These are phyloP conservation scores for Penicillium cosmopolitanum DNA, from an alignment of 495 filamentous ascomycete species.

Conservation along the genomic window DNA sequence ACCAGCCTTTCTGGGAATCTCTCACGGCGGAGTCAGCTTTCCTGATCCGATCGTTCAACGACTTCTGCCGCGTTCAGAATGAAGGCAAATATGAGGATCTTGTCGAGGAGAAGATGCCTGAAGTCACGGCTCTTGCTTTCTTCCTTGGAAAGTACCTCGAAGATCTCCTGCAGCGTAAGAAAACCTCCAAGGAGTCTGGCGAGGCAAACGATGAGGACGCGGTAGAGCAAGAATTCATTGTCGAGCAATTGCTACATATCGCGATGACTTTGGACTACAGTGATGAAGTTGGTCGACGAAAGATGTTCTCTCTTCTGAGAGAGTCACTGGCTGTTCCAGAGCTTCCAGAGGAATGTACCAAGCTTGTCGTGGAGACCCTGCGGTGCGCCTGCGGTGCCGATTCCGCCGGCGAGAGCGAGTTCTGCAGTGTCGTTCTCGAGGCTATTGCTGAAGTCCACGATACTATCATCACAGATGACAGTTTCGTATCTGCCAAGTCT, in stretches of 20 bases:
- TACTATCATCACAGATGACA: slow-evolving; percentile 78
- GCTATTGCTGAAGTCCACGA: slow-evolving; percentile 96
- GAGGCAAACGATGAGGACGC: slow-evolving; percentile 78
- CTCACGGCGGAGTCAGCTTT: slow-evolving; percentile 86
- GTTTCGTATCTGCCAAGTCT: slow-evolving; percentile 88
- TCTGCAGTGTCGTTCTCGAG: slow-evolving; percentile 90
- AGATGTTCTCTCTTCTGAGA: slow-evolving; percentile 89
- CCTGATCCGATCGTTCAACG: slow-evolving; percentile 87
- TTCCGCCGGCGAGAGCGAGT: slow-evolving; percentile 82
- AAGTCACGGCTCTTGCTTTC: slow-evolving; percentile 86
- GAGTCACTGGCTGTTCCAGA: slow-evolving; percentile 84
- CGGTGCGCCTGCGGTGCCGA: slow-evolving; percentile 79
- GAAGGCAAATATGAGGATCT: slow-evolving; percentile 71
- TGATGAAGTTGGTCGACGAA: slow-evolving; percentile 90
- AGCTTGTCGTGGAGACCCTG: slow-evolving; percentile 81
- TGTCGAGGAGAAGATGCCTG: slow-evolving; percentile 90
- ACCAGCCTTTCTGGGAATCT: slow-evolving; percentile 85
- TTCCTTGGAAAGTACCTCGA: slow-evolving; percentile 80
- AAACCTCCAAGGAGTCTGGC: slow-evolving; percentile 53
- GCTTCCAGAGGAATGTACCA: slow-evolving; percentile 89
- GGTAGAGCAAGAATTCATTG: slow-evolving; percentile 87
- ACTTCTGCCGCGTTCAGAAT: slow-evolving; percentile 77
- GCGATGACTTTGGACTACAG: slow-evolving; percentile 89
- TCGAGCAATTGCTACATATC: slow-evolving; percentile 93
- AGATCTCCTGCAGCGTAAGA: slow-evolving; percentile 69